A percentile compares a stretch with the other conserved stretches of the same genome.
These are phyloP conservation scores for Salix arbutifolia DNA, from an alignment of 345 rosid species.

Conservation along the genomic window DNA sequence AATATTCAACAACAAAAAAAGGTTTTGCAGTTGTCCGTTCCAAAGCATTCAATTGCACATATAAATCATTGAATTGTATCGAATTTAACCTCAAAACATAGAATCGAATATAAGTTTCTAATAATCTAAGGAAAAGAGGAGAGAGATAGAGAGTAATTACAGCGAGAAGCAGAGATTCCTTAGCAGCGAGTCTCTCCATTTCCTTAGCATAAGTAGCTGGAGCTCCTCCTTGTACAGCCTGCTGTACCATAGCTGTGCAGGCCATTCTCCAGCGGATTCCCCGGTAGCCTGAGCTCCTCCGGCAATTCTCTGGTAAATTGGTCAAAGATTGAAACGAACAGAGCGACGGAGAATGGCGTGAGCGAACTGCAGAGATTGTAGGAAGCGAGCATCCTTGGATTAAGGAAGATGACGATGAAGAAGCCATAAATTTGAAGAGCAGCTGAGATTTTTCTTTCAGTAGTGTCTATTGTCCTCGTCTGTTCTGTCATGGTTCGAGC, in stretches of 20 bases:
- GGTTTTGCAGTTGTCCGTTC: neutral
- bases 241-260: conserved; percentile 59
- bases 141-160: conserved; percentile 31
- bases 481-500: neutral
- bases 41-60: neutral
- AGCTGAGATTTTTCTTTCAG: neutral
- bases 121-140: neutral
- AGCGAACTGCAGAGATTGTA: neutral
- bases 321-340: neutral
- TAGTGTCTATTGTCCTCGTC: neutral
- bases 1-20: neutral
- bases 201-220: conserved; percentile 80
- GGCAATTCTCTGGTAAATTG: neutral
- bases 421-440: conserved; percentile 6
- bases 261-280: neutral
- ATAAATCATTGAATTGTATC: neutral
- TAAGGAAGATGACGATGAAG: conserved; percentile 8
- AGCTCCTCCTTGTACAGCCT: conserved; percentile 69
- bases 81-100: neutral
- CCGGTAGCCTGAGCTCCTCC: neutral
- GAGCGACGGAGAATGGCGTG: neutral
- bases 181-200: conserved; percentile 97
- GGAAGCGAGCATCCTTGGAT: neutral
- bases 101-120: neutral
- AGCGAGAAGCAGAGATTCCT: conserved; percentile 89